Evolutionary conservation across 129 eudicot genomes (phyloP).

Genomic region (Arctium minus): DNA sequence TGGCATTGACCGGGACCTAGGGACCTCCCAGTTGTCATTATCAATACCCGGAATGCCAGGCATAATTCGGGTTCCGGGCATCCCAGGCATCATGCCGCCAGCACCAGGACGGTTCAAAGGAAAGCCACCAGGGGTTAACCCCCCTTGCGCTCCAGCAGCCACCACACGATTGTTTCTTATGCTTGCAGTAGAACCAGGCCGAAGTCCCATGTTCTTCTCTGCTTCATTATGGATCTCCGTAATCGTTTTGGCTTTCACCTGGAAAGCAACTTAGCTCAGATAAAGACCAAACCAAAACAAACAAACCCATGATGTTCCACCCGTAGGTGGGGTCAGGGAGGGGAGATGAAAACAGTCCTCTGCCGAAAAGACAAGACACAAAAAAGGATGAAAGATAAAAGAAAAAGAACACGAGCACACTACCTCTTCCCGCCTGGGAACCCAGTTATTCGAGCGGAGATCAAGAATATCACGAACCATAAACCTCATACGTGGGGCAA

Average conservation of each 20-base stretch:
- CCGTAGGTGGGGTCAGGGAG: no score
- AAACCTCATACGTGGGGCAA: slow-evolving; percentile 61
- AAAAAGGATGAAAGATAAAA: background rate
- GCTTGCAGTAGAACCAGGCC: slow-evolving; percentile 74
- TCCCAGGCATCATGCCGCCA: slow-evolving; percentile 99
- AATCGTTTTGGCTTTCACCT: slow-evolving; percentile 87
- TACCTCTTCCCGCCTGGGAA: slow-evolving; percentile 84
- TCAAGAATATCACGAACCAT: slow-evolving; percentile 77
- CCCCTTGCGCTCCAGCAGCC: slow-evolving; percentile 53
- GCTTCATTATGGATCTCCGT: slow-evolving; percentile 85
- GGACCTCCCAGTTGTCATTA: slow-evolving; percentile 79
- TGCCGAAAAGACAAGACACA: background rate
- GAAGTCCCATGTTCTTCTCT: slow-evolving; percentile 68
- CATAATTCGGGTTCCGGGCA: slow-evolving; percentile 87
- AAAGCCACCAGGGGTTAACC: slow-evolving; percentile 40
- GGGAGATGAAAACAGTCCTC: no score
- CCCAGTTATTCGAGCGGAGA: slow-evolving; percentile 63
- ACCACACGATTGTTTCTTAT: slow-evolving; percentile 56
- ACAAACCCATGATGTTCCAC: no score
- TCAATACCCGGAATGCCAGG: slow-evolving; percentile 81
- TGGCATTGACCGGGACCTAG: slow-evolving; percentile 59
- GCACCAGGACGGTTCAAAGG: slow-evolving; percentile 69
- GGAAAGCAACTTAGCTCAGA: background rate
- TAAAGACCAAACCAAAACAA: no score
- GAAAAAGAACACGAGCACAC: background rate